Conservation (phyloP, 2,329 filamentous ascomycete species). For the Penicillium sp. region DNA sequence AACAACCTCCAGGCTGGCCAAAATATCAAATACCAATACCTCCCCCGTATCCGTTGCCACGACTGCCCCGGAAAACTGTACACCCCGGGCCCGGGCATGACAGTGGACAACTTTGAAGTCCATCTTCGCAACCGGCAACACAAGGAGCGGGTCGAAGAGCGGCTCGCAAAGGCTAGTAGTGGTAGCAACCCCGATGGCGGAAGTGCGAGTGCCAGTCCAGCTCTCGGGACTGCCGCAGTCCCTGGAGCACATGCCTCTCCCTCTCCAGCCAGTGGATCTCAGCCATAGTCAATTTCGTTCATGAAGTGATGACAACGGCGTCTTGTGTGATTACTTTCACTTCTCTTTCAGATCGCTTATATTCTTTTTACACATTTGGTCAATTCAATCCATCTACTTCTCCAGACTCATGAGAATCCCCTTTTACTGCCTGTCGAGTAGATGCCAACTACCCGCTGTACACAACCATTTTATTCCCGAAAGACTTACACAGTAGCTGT, state of each 20-base stretch:
- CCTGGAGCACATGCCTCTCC: conserved; percentile 3
- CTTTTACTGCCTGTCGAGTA: too few species aligned
- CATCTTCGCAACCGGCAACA: conserved; percentile 85
- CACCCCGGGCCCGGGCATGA: conserved; percentile 79
- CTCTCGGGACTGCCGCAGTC: conserved; percentile 2
- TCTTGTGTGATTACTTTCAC: conserved; percentile 9
- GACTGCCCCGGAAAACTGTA: conserved; percentile 95
- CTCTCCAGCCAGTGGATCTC: conserved; percentile 11
- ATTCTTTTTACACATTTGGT: conserved; percentile 11
- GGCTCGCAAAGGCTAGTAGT: conserved; percentile 33
- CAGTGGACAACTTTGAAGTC: conserved; percentile 86
- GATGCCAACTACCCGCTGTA: too few species aligned
- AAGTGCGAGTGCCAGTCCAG: conserved; percentile 18
- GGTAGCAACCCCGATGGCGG: conserved; percentile 1
- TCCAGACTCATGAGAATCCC: neutral
- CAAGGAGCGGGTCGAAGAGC: conserved; percentile 64
- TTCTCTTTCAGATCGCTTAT: conserved; percentile 15
- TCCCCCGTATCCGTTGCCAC: conserved; percentile 84
- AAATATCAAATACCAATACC: conserved; percentile 72
- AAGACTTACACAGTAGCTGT: too few species aligned
- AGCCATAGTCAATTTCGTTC: conserved; percentile 13
- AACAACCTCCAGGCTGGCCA: conserved; percentile 53
- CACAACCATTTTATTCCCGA: too few species aligned
- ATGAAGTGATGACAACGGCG: conserved; percentile 20
- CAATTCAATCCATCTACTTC: conserved; percentile 2